Base-by-base conservation (phyloP, 257 asterid genomes). In the Cinchona pubescens region DNA sequence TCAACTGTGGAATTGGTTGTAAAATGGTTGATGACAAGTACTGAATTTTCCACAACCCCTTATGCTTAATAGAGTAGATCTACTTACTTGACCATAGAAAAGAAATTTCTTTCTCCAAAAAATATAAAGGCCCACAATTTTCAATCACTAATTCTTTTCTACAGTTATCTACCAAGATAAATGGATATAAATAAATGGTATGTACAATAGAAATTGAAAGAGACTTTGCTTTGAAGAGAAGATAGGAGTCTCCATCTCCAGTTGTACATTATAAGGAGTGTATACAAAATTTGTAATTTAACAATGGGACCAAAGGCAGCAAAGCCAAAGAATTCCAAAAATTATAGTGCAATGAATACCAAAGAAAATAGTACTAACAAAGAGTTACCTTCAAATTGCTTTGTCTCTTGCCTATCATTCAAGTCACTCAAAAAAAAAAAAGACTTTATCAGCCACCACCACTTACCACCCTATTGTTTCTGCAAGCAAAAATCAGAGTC, bases 201-300 rank as follows among this genome's bases (percentile, higher is more conserved):
- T 59, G 69, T 53, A 40, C 34, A 51, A 13, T 32, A 67, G 87
- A 84, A 78, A 82, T 74, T 69, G 87, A 84, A 83, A 85, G 82
- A 81, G 89, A 82, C 96, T 88, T 90, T 74, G 80, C 94, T 87
- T 92, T 86, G 88, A 87, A 93, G 92, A 88, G 87, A 93, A 82
- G 96, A 78, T 73, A 80, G 62, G 72, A 69, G 84, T 84, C 88
- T 82, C 75, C 76, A 81, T 84, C 90, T 78, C 82, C 85, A 84
- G 84, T 85, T 87, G 86, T 87, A 76, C 81, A 79, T 49, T 48
- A 76, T 6, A 55, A 59, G 62, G 79, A 78, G 79, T 70, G 71
- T 71, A 60, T 53, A 46, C 42, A 71, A 77, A 59, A 53, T 80
- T 73, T 80, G 48, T 21, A 77, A n/a, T n/a, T n/a, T n/a, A n/a